A percentile compares a stretch with the other conserved stretches of the same genome.
phyloP scores from a whole-genome alignment of 2,329 filamentous ascomycete genomes.

The Sclerotiophoma versabilis region DNA sequence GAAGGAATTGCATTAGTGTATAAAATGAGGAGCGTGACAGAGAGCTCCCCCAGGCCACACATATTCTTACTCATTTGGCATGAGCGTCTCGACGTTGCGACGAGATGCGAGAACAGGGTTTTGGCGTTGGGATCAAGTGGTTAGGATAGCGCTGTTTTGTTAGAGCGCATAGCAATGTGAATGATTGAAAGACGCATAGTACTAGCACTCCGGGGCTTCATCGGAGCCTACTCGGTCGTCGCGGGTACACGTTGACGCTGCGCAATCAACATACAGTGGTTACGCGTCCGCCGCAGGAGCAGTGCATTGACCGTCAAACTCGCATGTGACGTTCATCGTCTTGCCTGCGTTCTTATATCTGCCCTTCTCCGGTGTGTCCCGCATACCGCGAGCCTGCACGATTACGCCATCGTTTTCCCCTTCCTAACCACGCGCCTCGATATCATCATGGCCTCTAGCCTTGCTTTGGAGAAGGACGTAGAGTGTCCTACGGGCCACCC shows the following conservation, averaged over 20 bases:
- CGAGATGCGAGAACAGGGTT: not conserved
- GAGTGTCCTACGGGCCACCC: not conserved
- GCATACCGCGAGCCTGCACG: too few relatives aligned
- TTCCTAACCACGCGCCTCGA: too few relatives aligned
- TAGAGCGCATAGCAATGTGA: slow-evolving; percentile 7
- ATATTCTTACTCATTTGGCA: slow-evolving; percentile 10
- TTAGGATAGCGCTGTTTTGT: slow-evolving; percentile 4
- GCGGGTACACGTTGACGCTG: too few relatives aligned
- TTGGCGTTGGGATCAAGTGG: slow-evolving; percentile 1
- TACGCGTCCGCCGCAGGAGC: not conserved
- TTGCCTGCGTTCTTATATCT: too few relatives aligned
- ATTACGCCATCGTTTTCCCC: too few relatives aligned
- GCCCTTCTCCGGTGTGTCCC: too few relatives aligned
- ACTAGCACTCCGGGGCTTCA: too few relatives aligned
- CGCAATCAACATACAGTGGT: not conserved
- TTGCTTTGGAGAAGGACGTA: not conserved
- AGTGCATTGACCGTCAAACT: not conserved
- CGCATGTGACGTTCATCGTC: too few relatives aligned
- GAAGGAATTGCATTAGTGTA: slow-evolving; percentile 5
- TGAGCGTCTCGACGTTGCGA: not conserved
- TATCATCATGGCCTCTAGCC: not conserved
- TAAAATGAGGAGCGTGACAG: slow-evolving; percentile 4
- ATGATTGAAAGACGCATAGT: not conserved
- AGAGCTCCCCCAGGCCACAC: not conserved
- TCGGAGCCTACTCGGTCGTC: too few relatives aligned